Conservation (phyloP, 352 stramenopile species). For the Aphanomyces stellatus region DNA sequence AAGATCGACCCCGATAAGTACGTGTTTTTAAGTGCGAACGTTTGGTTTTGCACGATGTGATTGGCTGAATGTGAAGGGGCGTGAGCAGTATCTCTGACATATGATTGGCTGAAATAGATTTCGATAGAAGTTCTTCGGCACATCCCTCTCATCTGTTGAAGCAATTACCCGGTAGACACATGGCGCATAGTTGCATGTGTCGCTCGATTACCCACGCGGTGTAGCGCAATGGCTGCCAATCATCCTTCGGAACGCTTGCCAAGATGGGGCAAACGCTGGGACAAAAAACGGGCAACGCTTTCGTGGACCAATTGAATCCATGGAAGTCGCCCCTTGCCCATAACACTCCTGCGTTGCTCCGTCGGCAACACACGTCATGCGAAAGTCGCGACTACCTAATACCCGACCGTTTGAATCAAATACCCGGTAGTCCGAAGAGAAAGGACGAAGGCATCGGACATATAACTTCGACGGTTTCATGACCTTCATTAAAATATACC, state of each 20-base stretch:
- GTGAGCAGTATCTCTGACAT: neutral
- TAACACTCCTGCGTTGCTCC: no score
- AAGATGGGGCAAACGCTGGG: no score
- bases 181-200: no score
- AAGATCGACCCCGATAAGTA: constrained; percentile 9
- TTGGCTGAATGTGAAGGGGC: neutral
- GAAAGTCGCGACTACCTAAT: neutral
- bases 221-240: no score
- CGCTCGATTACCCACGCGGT: no score
- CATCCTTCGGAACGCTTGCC: no score
- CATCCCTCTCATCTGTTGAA: neutral
- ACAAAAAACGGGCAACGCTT: no score
- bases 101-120: neutral
- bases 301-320: no score
- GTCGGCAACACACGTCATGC: no score
- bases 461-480: neutral
- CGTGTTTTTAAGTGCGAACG: neutral
- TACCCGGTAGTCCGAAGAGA: neutral
- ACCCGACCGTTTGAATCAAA: neutral
- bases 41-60: neutral
- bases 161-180: constrained; percentile 1
- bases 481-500: neutral
- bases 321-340: no score
- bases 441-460: neutral
- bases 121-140: constrained; percentile 3